Percentiles rank a stretch among this genome's conserved stretches.
These are phyloP conservation scores for Lyophyllum semitale DNA, from an alignment of 768 basidiomycete species.

Conservation along the genomic window DNA sequence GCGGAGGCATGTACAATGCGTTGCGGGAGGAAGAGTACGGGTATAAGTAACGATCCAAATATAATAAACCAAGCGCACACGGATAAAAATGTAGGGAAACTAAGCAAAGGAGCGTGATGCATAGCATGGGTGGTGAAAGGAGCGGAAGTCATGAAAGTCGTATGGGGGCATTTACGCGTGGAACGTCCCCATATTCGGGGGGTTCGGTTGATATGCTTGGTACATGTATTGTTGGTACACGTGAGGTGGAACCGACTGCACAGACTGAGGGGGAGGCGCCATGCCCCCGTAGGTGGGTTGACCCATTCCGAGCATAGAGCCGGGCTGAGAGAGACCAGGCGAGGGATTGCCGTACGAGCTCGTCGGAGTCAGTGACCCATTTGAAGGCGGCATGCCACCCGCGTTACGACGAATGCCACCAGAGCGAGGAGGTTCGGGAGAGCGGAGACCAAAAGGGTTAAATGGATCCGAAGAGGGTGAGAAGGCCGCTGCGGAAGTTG, in stretches of 20 bases:
- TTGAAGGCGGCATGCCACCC: slow-evolving; percentile 41
- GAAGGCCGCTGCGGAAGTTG: slow-evolving; percentile 36
- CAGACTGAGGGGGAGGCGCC: slow-evolving; percentile 39
- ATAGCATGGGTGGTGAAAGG: slow-evolving; percentile 34
- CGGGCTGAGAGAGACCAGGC: slow-evolving; percentile 57
- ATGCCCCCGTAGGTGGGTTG: slow-evolving; percentile 67
- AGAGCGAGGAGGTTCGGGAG: slow-evolving; percentile 50
- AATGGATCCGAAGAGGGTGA: slow-evolving; percentile 48
- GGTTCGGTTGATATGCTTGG: slow-evolving; percentile 78
- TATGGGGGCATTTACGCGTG: slow-evolving; percentile 52
- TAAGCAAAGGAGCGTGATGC: slow-evolving; percentile 34
- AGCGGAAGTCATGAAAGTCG: slow-evolving; percentile 45
- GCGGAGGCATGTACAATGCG: slow-evolving; percentile 33
- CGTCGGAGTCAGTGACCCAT: slow-evolving; percentile 43
- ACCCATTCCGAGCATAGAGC: slow-evolving; percentile 61
- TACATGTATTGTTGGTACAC: slow-evolving; percentile 85
- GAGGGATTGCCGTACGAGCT: slow-evolving; percentile 58
- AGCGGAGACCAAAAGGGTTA: slow-evolving; percentile 52
- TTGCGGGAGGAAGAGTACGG: slow-evolving; percentile 26
- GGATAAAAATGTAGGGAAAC: slow-evolving; percentile 29
- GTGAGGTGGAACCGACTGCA: slow-evolving; percentile 61
- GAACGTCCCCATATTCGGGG: slow-evolving; percentile 79
- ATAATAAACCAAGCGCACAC: slow-evolving; percentile 37
- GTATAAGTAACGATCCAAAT: slow-evolving; percentile 36
- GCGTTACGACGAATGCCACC: slow-evolving; percentile 49